phyloP scores from a whole-genome alignment of 352 stramenopile genomes.

The Phytopythium kandeliae region DNA sequence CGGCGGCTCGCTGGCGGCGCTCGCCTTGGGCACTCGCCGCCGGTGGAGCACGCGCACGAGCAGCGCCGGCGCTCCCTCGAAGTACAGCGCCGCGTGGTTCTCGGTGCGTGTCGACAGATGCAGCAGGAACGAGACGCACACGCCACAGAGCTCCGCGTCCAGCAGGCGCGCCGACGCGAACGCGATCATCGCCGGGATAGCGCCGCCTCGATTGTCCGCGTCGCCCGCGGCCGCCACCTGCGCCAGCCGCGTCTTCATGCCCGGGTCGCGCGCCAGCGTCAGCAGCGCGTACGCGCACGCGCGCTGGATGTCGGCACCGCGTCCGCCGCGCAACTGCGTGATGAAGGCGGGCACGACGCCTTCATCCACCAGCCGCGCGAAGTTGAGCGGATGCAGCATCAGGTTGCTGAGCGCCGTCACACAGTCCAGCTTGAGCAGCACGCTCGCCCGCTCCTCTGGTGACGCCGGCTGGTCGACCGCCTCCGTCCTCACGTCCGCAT shows the following conservation, averaged over 20 bases:
- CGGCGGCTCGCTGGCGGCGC: slow-evolving; percentile 15
- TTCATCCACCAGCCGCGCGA: slow-evolving; percentile 66
- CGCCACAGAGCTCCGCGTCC: slow-evolving; percentile 56
- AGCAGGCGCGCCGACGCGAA: slow-evolving; percentile 55
- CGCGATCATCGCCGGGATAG: slow-evolving; percentile 58
- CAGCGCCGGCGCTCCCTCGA: slow-evolving; percentile 55
- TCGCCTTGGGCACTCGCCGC: slow-evolving; percentile 20
- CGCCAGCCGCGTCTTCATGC: slow-evolving; percentile 67
- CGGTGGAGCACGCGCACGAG: slow-evolving; percentile 19
- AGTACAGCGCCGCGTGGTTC: slow-evolving; percentile 63
- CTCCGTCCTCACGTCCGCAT: slow-evolving; percentile 1
- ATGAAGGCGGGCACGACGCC: slow-evolving; percentile 69
- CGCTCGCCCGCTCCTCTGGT: slow-evolving; percentile 7
- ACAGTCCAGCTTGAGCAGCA: slow-evolving; percentile 73
- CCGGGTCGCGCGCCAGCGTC: slow-evolving; percentile 55
- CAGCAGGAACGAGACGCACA: slow-evolving; percentile 64
- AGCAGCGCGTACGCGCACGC: slow-evolving; percentile 79
- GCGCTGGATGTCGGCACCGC: slow-evolving; percentile 53
- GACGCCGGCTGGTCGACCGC: background rate
- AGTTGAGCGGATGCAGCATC: slow-evolving; percentile 79
- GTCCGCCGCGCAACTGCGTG: slow-evolving; percentile 33
- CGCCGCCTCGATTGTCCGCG: slow-evolving; percentile 26
- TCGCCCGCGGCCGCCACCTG: slow-evolving; percentile 24
- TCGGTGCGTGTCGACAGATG: slow-evolving; percentile 58
- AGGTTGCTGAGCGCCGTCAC: slow-evolving; percentile 78